Percentiles rank a stretch among this genome's conserved stretches.
phyloP scores from a whole-genome alignment of 2,329 filamentous ascomycete species.

The Pseudogymnoascus sp. region DNA sequence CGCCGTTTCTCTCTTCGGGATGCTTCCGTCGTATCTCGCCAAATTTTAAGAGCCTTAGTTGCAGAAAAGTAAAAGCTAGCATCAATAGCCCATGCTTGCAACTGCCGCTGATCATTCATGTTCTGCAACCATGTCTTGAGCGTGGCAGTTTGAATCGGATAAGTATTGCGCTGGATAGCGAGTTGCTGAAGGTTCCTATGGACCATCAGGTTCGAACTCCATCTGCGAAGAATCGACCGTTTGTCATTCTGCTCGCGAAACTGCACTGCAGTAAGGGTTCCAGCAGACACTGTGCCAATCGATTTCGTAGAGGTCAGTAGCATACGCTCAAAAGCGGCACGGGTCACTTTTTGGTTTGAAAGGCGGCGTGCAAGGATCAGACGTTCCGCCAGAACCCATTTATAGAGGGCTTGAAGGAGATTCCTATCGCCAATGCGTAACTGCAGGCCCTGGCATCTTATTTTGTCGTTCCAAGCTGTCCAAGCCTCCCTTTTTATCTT shows the following conservation, averaged over 20 bases:
- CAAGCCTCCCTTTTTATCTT: constrained; percentile 50
- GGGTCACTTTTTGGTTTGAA: constrained; percentile 33
- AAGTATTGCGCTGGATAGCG: constrained; percentile 19
- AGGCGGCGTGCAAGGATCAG: constrained; percentile 33
- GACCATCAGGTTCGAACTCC: constrained; percentile 20
- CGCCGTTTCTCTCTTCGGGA: constrained; percentile 26
- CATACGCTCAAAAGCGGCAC: constrained; percentile 33
- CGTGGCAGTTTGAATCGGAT: constrained; percentile 16
- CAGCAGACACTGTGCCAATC: constrained; percentile 19
- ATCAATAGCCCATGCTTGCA: constrained; percentile 22
- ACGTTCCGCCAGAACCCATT: constrained; percentile 49
- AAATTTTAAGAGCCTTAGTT: constrained; percentile 23
- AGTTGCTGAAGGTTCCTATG: constrained; percentile 17
- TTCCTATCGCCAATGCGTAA: constrained; percentile 49
- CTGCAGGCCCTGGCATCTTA: constrained; percentile 46
- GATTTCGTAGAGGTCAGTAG: constrained; percentile 31
- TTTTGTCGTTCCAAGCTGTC: constrained; percentile 54
- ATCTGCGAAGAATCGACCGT: constrained; percentile 19
- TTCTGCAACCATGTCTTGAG: constrained; percentile 20
- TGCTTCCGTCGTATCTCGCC: constrained; percentile 24
- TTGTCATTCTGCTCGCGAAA: constrained; percentile 20
- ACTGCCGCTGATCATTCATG: constrained; percentile 17
- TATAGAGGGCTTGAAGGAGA: constrained; percentile 49
- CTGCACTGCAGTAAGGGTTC: constrained; percentile 21
- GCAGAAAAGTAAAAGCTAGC: constrained; percentile 26